Evolutionary conservation across 805 yeast species (phyloP), one percentile per base, ranked within the genome.

Genomic region (Ogataea dorogensis): DNA sequence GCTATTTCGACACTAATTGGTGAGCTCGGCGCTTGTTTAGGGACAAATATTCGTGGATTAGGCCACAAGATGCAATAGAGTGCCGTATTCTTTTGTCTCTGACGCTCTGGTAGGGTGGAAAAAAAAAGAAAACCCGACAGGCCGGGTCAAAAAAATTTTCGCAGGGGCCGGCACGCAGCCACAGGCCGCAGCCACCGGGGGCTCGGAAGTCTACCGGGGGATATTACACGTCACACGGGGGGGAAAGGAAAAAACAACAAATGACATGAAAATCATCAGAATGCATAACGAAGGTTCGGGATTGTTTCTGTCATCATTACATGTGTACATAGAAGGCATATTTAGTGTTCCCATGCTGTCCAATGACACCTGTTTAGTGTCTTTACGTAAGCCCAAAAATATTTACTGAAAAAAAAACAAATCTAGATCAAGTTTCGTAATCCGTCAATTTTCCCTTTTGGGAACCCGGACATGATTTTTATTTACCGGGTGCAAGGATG

Each of bases 401-500:
- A n/a, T n/a, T n/a, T 23, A 5, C 24, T 17, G 29, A 26, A 36
- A 36, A 25, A 24, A 25, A 24, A 24, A 32, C 36, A 36, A 28
- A 17, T 18, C 27, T 31, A 31, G 40, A 36, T 36, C 40, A 36
- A 28, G 9, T 30, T 20, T 27, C 31, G 37, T 44, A 44, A 44
- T 44, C 48, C 48, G 36, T 30, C 48, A 37, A 40, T 44, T 44
- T 44, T 34, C 48, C 48, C 37, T 38, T 40, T 44, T 40, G 33
- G 48, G 48, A 30, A 24, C 16, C 7, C 23, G 17, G 29, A 29
- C 27, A 37, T 35, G 28, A 22, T 11, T 16, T 11, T 14, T 15
- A 23, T 11, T 17, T 33, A 29, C 12, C 46, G 42, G 46, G 47
- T 43, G 47, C 26, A 32, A 24, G 47, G 47, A 38, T 43, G 39